Conservation (phyloP, 768 basidiomycete genomes). For the Amanita inopinata region DNA sequence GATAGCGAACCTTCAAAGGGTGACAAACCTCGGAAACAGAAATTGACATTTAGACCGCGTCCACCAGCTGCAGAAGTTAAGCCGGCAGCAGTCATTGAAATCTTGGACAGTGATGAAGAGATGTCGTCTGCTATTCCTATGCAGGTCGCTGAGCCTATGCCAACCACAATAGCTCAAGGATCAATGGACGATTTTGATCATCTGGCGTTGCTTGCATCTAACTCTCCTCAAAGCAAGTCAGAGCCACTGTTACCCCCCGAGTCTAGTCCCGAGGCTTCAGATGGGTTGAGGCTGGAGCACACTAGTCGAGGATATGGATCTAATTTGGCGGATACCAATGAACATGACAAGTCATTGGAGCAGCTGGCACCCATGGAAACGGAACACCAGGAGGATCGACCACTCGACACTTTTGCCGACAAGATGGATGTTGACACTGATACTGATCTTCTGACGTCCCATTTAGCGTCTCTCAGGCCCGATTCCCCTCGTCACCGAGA, state of each 20-base stretch:
- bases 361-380: too few species aligned
- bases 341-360: too few species aligned
- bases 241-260: slow-evolving; percentile 1
- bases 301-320: neutral
- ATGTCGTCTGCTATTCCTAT: neutral
- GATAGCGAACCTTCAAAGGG: neutral
- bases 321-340: neutral
- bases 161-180: neutral
- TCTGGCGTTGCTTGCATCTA: neutral
- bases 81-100: neutral
- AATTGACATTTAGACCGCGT: neutral
- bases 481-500: too few species aligned
- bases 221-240: neutral
- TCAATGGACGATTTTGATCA: slow-evolving; percentile 1
- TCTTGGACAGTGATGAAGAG: slow-evolving; percentile 6
- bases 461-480: too few species aligned
- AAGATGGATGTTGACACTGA: too few species aligned
- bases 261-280: slow-evolving; percentile 3
- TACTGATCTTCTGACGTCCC: too few species aligned
- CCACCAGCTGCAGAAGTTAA: neutral
- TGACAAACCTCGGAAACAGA: too few species aligned
- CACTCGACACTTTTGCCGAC: too few species aligned
- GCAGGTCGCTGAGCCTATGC: neutral
- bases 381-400: too few species aligned
- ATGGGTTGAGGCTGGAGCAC: neutral